Evolutionary conservation across 202 grass and related monocot species (phyloP), one percentile per base, ranked within the genome.

Genomic region (Setaria italica): DNA sequence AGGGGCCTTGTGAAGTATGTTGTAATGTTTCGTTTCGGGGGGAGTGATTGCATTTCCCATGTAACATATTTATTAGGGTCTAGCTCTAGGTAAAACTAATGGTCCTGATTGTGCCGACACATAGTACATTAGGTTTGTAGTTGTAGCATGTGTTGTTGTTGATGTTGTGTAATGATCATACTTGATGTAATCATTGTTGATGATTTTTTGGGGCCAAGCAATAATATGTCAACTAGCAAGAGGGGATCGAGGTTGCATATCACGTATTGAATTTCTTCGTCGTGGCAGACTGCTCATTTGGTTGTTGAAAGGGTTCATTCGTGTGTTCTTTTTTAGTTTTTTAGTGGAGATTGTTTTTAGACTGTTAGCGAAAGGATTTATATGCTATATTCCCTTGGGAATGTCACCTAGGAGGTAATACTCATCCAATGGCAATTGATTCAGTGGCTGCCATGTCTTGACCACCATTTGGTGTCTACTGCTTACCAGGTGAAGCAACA

Each of bases 21-120:
- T 80, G 89, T 77, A 85, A 80, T 85, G 58, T 73, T 76, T 81
- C 45, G 72, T 78, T 72, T 88, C 17, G 42, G 9, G 35, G 72
- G 82, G 49, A 67, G 73, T 74, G 82, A 72, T 46, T 48, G 66
- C 21, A 69, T 85, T 78, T 72, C 41, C 65, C 84, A 65, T 88
- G 89, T 85, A 91, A 85, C 78, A 88, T 82, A 82, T 78, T 82
- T 41, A 77, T 82, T 88, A 91, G 85, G 71, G 8, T 79, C 25
- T 74, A 88, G 89, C 32, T 88, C 72, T 91, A 91, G 85, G 66
- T 82, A 60, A 83, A 75, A 57, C 67, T 88, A 54, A 82, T 77
- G 67, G 63, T 67, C 49, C 72, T 85, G 37, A 78, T 60, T 91
- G 42, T 85, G 78, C 76, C 58, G 33, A 58, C 50, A 29, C 19